A percentile compares a stretch with the other conserved stretches of the same genome.
Evolutionary conservation across 805 yeast genomes (phyloP).

Genomic region (Brettanomyces naardenensis): DNA sequence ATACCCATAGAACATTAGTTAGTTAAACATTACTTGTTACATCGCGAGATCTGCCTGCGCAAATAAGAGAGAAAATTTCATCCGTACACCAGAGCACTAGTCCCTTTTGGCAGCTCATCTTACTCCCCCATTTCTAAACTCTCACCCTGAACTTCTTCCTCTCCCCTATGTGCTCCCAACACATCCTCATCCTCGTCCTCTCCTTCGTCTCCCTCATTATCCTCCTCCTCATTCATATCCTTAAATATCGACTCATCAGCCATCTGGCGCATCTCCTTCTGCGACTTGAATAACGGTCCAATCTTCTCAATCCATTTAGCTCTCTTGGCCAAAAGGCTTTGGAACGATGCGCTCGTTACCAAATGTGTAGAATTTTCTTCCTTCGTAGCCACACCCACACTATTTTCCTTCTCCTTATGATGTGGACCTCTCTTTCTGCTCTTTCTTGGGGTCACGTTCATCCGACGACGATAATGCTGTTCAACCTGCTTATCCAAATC

Average conservation of each 20-base stretch:
- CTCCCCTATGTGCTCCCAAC: constrained; percentile 7
- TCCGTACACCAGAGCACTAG: no score
- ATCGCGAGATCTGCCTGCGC: no score
- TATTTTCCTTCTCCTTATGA: constrained; percentile 12
- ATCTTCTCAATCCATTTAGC: constrained; percentile 82
- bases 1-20: no score
- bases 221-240: constrained; percentile 18
- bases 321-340: constrained; percentile 78
- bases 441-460: constrained; percentile 60
- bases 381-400: constrained; percentile 14
- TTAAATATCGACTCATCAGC: constrained; percentile 58
- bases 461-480: constrained; percentile 80
- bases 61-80: no score
- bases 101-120: no score
- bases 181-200: constrained; percentile 18
- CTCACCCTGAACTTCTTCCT: constrained; percentile 12
- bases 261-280: constrained; percentile 65
- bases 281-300: constrained; percentile 72
- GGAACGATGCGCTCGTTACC: constrained; percentile 70
- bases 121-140: constrained; percentile 7
- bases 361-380: constrained; percentile 42
- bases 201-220: constrained; percentile 20
- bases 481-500: constrained; percentile 96
- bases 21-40: no score
- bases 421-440: constrained; percentile 42